Evolutionary conservation across 1,139 yeast genomes (phyloP).

Genomic region (Zygosaccharomyces sapae): DNA sequence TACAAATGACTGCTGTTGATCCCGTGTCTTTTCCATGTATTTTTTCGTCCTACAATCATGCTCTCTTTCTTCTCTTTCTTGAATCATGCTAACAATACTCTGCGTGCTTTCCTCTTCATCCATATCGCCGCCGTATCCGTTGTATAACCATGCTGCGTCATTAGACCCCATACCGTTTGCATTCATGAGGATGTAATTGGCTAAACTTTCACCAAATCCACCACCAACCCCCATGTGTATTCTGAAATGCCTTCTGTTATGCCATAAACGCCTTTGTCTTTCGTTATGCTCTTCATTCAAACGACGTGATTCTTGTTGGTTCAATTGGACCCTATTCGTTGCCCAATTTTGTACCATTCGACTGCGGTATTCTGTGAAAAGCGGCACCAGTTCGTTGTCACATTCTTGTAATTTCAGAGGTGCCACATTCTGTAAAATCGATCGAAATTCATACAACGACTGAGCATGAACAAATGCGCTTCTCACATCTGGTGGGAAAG

Average conservation of each 20-base stretch:
- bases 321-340: conserved; percentile 12
- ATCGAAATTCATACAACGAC: conserved; percentile 24
- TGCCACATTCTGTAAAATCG: conserved; percentile 21
- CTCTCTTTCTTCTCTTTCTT: conserved; percentile 39
- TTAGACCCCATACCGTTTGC: conserved; percentile 3
- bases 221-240: conserved; percentile 11
- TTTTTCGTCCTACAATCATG: conserved; percentile 34
- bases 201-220: conserved; percentile 13
- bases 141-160: conserved; percentile 4
- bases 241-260: conserved; percentile 8
- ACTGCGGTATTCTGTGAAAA: conserved; percentile 25
- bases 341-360: conserved; percentile 24
- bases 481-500: conserved; percentile 22
- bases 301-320: conserved; percentile 8
- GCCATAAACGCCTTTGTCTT: conserved; percentile 8
- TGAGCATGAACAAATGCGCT: conserved; percentile 28
- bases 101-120: conserved; percentile 37
- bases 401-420: conserved; percentile 22
- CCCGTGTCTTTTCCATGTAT: conserved; percentile 34
- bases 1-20: conserved; percentile 24
- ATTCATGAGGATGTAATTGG: conserved; percentile 9
- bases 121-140: conserved; percentile 14
- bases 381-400: conserved; percentile 20
- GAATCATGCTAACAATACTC: conserved; percentile 35
- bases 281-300: conserved; percentile 3